Base-by-base conservation (phyloP, 129 eudicot genomes). In the Centella asiatica region DNA sequence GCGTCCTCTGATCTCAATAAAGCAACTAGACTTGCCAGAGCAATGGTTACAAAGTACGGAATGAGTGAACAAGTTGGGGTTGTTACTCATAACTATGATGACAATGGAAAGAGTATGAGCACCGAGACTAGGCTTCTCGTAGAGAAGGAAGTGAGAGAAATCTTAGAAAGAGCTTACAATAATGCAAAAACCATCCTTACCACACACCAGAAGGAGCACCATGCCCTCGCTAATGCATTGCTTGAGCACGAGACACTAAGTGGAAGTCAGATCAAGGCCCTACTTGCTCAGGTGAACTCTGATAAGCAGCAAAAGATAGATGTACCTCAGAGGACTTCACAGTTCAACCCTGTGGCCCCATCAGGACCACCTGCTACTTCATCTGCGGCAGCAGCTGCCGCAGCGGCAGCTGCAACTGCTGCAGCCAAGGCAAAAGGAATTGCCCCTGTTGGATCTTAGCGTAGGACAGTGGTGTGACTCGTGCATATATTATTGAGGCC, bases 41-140 rank as follows among this genome's bases (percentile, higher is more conserved):
- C 96, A 0, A 93, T 93, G 99, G 96, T 93, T 27, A 87, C 99
- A 2, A 82, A 85, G 65, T 93, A 87, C 19, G 99, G 99, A 19
- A 93, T 93, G 99, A 88, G 99, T 72, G 69, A 81, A 61, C 77
- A 78, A 67, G 84, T 93, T 3, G 99, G 99, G 0, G 78, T 93
- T 6, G 96, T 88, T 45, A 71, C 89, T 33, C 99, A 93, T 61
- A 76, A 88, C 64, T 93, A 93, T 6, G 87, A 93, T 29, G 99
- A 93, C 28, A 73, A 87, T 9, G 99, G 99, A 27, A 85, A 75
- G 81, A 93, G 95, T 62, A 84, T 93, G 99, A 93, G 99, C 76
- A 85, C 96, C 6, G 93, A 87, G 66, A 93, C 96, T 0, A 69
- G 96, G 71, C 84, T 82, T 1, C 65, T 84, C 1, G 85, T 93